Evolutionary conservation across 805 yeast species (phyloP), one percentile per base, ranked within the genome.

Genomic region (Martiniozyma abietophila): DNA sequence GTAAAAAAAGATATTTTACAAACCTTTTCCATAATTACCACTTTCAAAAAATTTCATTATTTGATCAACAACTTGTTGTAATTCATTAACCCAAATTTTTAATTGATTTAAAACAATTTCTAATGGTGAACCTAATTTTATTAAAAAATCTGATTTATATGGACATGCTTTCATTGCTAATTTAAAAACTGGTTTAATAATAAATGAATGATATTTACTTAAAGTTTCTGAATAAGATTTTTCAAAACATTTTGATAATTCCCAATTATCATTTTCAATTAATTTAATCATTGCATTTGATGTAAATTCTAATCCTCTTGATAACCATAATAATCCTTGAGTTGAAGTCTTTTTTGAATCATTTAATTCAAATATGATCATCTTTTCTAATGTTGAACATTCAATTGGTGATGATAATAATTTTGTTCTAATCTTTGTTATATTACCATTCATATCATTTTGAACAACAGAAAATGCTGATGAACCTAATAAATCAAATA

Each of bases 101-200:
- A 86, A 65, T 59, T 85, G 86, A 42, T 59, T 64, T 25, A 58
- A 48, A 16, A 86, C 94, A 51, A 69, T 71, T 22, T 62, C 77
- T 54, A 76, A 80, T 55, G 80, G 85, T 16, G 68, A 67, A 38
- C 95, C 95, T 48, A 85, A 70, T 64, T 84, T 85, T 40, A 58
- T 77, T 51, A 83, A 85, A 54, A 85, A 82, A 52, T 76, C 94
- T 55, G 73, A 75, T 64, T 95, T 74, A 61, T 83, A 86, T 9
- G 96, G 96, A 59, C 94, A 83, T 2, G 95, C 94, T 59, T 81
- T 82, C 95, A 85, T 86, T 31, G 96, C 96, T 55, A 86, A 68
- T 62, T 83, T 83, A 72, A 85, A 85, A 34, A 86, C 75, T 18
- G 95, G 95, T 52, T 79, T 80, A 42, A 85, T 68, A 50, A 85